Evolutionary conservation across 129 eudicot species (phyloP).

Genomic region (Rutidosis leptorrhynchoides): DNA sequence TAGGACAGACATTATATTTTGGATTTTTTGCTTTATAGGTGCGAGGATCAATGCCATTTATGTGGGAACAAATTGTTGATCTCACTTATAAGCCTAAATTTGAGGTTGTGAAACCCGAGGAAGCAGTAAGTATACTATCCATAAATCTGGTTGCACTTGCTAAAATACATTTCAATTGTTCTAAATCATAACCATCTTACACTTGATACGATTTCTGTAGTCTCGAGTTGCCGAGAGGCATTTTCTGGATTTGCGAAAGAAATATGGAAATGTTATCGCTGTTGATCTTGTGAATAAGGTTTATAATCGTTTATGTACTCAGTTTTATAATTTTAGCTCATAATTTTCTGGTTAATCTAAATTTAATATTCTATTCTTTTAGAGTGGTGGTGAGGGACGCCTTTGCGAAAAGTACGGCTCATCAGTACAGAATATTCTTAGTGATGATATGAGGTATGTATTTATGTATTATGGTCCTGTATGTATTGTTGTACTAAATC

Average conservation of each 20-base stretch:
- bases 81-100: slow-evolving; percentile 91
- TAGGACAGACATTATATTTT: slow-evolving; percentile 1
- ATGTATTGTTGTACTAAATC: slow-evolving; percentile 16
- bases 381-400: slow-evolving; percentile 92
- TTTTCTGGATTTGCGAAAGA: slow-evolving; percentile 81
- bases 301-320: neutral
- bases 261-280: slow-evolving; percentile 86
- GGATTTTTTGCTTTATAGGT: slow-evolving; percentile 47
- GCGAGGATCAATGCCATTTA: slow-evolving; percentile 90
- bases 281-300: slow-evolving; percentile 96
- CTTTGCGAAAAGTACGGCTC: slow-evolving; percentile 58
- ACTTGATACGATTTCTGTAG: slow-evolving; percentile 38
- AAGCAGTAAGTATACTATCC: slow-evolving; percentile 59
- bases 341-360: slow-evolving; percentile 18
- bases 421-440: slow-evolving; percentile 62
- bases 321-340: slow-evolving; percentile 1
- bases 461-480: no score
- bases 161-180: neutral
- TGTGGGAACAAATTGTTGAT: slow-evolving; percentile 97
- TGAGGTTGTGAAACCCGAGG: slow-evolving; percentile 67
- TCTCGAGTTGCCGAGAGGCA: slow-evolving; percentile 85
- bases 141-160: neutral
- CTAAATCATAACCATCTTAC: slow-evolving; percentile 4
- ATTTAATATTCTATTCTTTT: slow-evolving; percentile 20
- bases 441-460: slow-evolving; percentile 91